Evolutionary conservation across 169 alveolate species (phyloP).

Genomic region (Toxoplasma gondii): DNA sequence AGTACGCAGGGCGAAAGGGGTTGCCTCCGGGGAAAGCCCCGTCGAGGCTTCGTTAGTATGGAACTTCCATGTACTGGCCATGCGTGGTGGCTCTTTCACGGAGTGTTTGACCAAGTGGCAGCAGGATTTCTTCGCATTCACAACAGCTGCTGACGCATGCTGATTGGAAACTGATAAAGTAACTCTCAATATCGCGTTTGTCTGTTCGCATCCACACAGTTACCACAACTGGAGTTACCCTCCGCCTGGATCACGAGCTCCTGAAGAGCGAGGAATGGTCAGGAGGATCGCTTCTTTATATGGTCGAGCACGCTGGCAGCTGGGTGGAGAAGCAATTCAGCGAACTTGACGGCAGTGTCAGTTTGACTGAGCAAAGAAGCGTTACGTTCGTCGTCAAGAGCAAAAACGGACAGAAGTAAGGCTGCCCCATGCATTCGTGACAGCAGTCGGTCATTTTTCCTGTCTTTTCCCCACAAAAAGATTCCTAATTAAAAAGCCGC

Average conservation of each 20-base stretch:
- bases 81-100: no score
- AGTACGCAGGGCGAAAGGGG: background rate
- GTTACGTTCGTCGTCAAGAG: constrained; percentile 35
- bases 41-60: no score
- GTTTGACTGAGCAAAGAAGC: constrained; percentile 21
- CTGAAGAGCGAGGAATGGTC: constrained; percentile 17
- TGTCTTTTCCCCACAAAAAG: no score
- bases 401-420: constrained; percentile 5
- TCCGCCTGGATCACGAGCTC: constrained; percentile 29
- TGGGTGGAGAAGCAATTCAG: constrained; percentile 36
- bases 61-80: no score
- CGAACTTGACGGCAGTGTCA: constrained; percentile 17
- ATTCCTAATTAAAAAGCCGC: no score
- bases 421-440: background rate
- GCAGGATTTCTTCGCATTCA: no score
- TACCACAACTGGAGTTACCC: background rate
- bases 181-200: no score
- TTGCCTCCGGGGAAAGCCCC: background rate
- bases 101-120: no score
- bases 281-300: constrained; percentile 10
- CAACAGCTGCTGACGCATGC: no score
- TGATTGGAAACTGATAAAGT: no score
- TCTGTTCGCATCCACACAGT: background rate
- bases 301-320: constrained; percentile 37
- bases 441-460: no score